Evolutionary conservation across 345 rosid genomes (phyloP), one percentile per base, ranked within the genome.

Genomic region (Eutrema yunnanense): DNA sequence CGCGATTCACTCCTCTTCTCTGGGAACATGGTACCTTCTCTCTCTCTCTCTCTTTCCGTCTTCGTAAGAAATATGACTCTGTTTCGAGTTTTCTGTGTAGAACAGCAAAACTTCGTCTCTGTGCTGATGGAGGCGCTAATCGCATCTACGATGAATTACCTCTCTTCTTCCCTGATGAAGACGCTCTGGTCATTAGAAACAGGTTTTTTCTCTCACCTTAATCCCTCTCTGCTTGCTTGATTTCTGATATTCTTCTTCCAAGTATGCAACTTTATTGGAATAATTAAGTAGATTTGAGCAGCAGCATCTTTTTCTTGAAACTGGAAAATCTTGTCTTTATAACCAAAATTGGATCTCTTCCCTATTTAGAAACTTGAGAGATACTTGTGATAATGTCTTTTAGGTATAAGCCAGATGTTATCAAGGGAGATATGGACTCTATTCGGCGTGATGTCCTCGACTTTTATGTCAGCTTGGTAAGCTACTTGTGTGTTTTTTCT

Each of bases 61-160:
- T 30, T 12, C 38, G 7, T 37, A 8, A 7, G 22, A 22, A 46
- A 4, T 2, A 3, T 4, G 33, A 49, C 13, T 32, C 50, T 80
- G 75, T 52, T 62, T 72, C 0, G 13, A 16, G 65, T 77, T 62
- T 79, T 36, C 58, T 59, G 74, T 73, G 71, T 80, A 80, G 87
- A 82, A 78, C 94, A 96, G 99, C 97, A 74, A 81, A 59, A 71
- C 69, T 96, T 59, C 90, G 87, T 62, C 55, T 92, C 52, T 96
- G 98, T 51, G 99, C 98, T 56, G 99, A 96, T 78, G 99, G 99
- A 13, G 99, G 99, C 62, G 99, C 99, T 50, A 96, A 96, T 73
- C 99, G 98, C 3, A 40, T 96, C 73, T 88, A 69, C 76, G 99
- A 96, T 34, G 98, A 92, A 61, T 82, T 96, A 78, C 97, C 99